These are phyloP conservation scores for Dioscorea cayenensis DNA, from an alignment of 116 monocot genomes.

Conservation along the genomic window DNA sequence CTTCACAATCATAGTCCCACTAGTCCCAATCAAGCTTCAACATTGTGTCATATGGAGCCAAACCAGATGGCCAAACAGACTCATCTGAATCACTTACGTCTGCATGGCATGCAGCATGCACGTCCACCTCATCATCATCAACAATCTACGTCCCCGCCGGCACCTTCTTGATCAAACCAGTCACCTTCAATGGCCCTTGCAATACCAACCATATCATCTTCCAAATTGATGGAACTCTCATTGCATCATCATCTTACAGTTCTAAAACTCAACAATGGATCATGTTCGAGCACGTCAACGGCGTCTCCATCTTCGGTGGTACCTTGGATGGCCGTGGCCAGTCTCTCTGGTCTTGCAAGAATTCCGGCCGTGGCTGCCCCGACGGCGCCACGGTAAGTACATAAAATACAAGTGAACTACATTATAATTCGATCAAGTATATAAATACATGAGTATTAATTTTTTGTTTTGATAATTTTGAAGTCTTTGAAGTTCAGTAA, in stretches of 20 bases:
- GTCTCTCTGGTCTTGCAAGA: slow-evolving; percentile 29
- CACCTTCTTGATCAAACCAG: slow-evolving; percentile 2
- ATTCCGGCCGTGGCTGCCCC: slow-evolving; percentile 2
- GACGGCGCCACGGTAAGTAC: neutral
- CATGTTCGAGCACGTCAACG: slow-evolving; percentile 15
- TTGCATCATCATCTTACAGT: slow-evolving; percentile 14
- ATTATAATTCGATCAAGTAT: too few species aligned
- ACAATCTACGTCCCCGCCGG: slow-evolving; percentile 22
- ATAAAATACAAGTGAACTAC: too few species aligned
- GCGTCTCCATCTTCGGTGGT: slow-evolving; percentile 20
- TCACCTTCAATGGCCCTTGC: slow-evolving; percentile 24
- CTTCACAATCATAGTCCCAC: neutral
- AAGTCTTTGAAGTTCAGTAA: slow-evolving; percentile 44
- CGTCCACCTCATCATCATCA: neutral
- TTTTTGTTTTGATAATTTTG: neutral
- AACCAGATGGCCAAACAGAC: slow-evolving; percentile 15
- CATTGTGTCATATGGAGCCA: slow-evolving; percentile 14
- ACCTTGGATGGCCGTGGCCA: slow-evolving; percentile 22
- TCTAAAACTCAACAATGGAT: slow-evolving; percentile 4
- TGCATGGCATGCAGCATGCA: slow-evolving; percentile 15
- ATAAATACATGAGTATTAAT: neutral
- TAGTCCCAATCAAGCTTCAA: slow-evolving; percentile 8
- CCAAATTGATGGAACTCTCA: slow-evolving; percentile 24
- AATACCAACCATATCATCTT: slow-evolving; percentile 8
- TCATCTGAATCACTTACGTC: slow-evolving; percentile 6